phyloP scores from a whole-genome alignment of 331 rosid species.

The Phaseolus coccineus region DNA sequence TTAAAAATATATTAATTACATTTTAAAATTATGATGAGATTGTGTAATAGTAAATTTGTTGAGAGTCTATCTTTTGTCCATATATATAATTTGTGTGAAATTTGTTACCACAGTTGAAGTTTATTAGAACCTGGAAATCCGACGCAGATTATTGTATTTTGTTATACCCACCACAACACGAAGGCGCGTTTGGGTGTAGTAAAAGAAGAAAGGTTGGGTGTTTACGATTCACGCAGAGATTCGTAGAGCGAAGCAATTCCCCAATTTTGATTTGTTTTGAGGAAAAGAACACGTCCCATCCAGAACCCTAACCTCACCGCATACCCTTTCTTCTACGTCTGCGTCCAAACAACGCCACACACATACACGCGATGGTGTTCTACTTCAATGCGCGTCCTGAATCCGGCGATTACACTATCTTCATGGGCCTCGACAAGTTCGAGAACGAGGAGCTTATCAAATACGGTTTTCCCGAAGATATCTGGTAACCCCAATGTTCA shows the following conservation, averaged over 20 bases:
- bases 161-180: background rate
- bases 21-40: too few relatives aligned
- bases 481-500: constrained; percentile 66
- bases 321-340: background rate
- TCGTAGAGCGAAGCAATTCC: constrained; percentile 30
- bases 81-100: background rate
- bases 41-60: too few relatives aligned
- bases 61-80: too few relatives aligned
- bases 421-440: constrained; percentile 98
- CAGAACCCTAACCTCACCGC: constrained; percentile 55
- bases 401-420: constrained; percentile 91
- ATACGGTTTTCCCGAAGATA: constrained; percentile 90
- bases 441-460: constrained; percentile 99
- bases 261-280: constrained; percentile 14
- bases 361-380: constrained; percentile 68
- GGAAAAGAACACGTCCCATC: background rate
- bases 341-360: constrained; percentile 40
- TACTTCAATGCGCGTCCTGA: constrained; percentile 99
- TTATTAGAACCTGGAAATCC: background rate
- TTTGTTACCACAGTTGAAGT: background rate
- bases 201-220: constrained; percentile 16
- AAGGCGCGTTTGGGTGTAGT: background rate
- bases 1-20: too few relatives aligned
- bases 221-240: constrained; percentile 32
- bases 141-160: background rate